These are phyloP conservation scores for Tillandsia leiboldiana DNA, from an alignment of 176 grass and related monocot genomes.

Conservation along the genomic window DNA sequence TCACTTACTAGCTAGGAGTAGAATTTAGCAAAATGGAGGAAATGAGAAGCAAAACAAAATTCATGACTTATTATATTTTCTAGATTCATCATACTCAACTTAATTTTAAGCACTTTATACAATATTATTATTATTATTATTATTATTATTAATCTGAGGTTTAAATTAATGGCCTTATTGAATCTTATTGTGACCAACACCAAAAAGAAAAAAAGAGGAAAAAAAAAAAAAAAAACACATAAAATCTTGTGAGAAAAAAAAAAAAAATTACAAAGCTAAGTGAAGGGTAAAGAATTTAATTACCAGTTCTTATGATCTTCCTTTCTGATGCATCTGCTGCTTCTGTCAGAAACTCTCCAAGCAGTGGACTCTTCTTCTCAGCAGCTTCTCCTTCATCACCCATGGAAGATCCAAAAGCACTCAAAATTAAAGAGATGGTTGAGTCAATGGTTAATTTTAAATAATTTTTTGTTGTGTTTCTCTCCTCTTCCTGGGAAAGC, in stretches of 20 bases:
- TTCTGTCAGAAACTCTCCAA: neutral
- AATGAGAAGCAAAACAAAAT: too few relatives aligned
- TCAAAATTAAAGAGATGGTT: neutral
- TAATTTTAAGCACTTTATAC: too few relatives aligned
- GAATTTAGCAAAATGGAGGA: too few relatives aligned
- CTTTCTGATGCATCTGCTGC: neutral
- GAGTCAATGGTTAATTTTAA: neutral
- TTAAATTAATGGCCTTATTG: too few relatives aligned
- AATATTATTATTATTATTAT: too few relatives aligned
- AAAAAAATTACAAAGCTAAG: neutral
- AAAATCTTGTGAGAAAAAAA: neutral
- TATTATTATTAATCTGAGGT: too few relatives aligned
- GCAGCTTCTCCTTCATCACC: neutral
- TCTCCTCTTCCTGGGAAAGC: neutral
- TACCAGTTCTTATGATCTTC: neutral
- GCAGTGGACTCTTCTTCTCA: neutral
- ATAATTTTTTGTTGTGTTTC: too few relatives aligned
- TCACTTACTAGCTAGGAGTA: too few relatives aligned
- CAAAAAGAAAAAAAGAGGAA: neutral
- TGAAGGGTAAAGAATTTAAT: neutral
- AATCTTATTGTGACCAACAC: too few relatives aligned
- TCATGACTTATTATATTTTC: too few relatives aligned
- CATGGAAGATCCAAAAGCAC: neutral
- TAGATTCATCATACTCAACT: too few relatives aligned
- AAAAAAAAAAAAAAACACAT: neutral